Conservation (phyloP, 2,329 filamentous ascomycete species). For the Torrubiella hemipterigena region DNA sequence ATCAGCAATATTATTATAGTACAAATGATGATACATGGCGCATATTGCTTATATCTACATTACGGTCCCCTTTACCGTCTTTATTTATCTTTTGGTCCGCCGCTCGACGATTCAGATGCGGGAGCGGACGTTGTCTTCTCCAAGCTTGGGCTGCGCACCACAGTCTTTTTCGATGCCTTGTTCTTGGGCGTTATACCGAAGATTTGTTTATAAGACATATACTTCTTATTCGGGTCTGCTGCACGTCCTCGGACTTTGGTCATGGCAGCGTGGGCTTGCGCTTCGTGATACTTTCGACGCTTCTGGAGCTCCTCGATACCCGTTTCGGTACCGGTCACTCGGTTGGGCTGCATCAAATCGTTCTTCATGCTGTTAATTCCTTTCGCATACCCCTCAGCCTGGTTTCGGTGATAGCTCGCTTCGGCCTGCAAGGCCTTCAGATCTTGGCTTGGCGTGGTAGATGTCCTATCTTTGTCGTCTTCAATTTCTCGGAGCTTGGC, state of each 20-base stretch:
- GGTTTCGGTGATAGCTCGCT: slow-evolving; percentile 17
- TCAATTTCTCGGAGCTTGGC: slow-evolving; percentile 12
- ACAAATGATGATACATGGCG: too few species aligned
- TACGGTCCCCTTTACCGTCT: too few species aligned
- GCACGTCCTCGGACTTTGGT: slow-evolving; percentile 14
- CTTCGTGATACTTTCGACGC: slow-evolving; percentile 14
- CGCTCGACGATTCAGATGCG: too few species aligned
- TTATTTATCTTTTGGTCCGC: too few species aligned
- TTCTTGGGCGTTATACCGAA: slow-evolving; percentile 16
- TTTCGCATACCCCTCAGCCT: slow-evolving; percentile 14
- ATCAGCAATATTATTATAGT: too few species aligned
- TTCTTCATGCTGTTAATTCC: slow-evolving; percentile 12
- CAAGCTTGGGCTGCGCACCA: too few species aligned
- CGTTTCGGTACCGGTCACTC: too few species aligned
- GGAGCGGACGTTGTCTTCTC: too few species aligned
- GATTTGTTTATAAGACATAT: slow-evolving; percentile 14
- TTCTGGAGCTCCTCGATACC: slow-evolving; percentile 12
- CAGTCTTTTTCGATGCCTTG: background rate
- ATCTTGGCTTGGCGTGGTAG: slow-evolving; percentile 7
- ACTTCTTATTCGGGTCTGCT: slow-evolving; percentile 16
- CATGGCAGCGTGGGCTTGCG: slow-evolving; percentile 15
- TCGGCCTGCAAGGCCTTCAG: slow-evolving; percentile 14
- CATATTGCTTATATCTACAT: too few species aligned
- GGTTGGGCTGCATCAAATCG: too few species aligned
- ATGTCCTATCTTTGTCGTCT: slow-evolving; percentile 9